Percentiles rank a stretch among this genome's conserved stretches.
Evolutionary conservation across 169 alveolate species (phyloP).

Genomic region (Plasmodium reichenowi): DNA sequence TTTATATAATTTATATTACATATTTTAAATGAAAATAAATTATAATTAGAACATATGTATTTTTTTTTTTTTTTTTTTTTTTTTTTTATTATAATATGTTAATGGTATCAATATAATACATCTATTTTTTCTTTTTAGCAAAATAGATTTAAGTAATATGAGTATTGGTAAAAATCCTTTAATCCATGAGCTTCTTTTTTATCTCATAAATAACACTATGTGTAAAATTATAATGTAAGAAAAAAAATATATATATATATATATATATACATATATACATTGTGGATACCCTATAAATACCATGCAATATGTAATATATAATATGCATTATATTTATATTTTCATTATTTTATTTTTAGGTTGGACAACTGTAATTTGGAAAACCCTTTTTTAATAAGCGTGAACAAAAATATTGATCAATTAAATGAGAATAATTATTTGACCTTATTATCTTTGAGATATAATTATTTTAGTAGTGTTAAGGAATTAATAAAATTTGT

Average conservation of each 20-base stretch:
- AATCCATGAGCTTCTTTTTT: slow-evolving; percentile 27
- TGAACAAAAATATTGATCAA: slow-evolving; percentile 20
- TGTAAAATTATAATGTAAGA: slow-evolving; percentile 57
- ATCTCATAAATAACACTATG: slow-evolving; percentile 44
- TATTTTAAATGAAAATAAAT: not conserved
- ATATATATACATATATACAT: not conserved
- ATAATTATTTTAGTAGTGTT: slow-evolving; percentile 28
- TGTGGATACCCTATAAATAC: not conserved
- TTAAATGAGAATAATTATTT: slow-evolving; percentile 40
- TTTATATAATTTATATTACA: not conserved
- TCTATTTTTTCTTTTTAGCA: slow-evolving; percentile 39
- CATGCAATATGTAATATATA: not conserved
- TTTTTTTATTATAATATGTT: not conserved
- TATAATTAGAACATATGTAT: no score
- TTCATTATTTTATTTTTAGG: slow-evolving; percentile 13
- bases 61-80: no score
- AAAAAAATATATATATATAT: not conserved
- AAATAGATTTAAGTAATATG: slow-evolving; percentile 40
- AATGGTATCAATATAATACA: not conserved
- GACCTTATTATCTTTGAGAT: slow-evolving; percentile 34
- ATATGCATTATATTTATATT: not conserved
- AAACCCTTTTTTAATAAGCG: slow-evolving; percentile 28
- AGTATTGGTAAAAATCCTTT: slow-evolving; percentile 28
- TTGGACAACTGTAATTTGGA: slow-evolving; percentile 50
- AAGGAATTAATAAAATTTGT: slow-evolving; percentile 21